Conservation (phyloP, 2,329 filamentous ascomycete species). For the Rutstroemia sp. region DNA sequence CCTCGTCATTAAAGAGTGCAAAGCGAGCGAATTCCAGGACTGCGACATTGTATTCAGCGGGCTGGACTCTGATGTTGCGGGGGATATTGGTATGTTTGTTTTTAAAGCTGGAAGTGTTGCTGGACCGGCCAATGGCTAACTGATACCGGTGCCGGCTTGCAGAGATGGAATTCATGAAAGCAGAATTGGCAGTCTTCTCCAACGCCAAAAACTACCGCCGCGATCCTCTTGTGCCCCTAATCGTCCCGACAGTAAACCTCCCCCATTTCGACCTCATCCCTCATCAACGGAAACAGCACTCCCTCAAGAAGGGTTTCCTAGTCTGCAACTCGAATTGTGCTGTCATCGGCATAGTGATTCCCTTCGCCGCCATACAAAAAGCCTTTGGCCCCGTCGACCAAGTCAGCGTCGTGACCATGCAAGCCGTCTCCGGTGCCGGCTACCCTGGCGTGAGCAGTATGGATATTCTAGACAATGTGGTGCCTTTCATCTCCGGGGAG, state of each 20-base stretch:
- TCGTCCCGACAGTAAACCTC: constrained; percentile 93
- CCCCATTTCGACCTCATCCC: constrained; percentile 79
- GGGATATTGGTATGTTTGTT: constrained; percentile 65
- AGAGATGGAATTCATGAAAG: constrained; percentile 88
- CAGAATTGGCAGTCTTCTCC: constrained; percentile 87
- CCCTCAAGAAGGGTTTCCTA: constrained; percentile 76
- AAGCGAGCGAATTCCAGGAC: constrained; percentile 71
- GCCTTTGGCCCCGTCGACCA: constrained; percentile 76
- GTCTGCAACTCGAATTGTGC: constrained; percentile 99
- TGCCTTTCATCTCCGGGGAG: constrained; percentile 87
- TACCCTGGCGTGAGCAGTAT: constrained; percentile 87
- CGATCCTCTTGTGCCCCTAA: constrained; percentile 82
- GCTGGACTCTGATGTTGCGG: constrained; percentile 85
- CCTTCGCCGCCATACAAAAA: constrained; percentile 82
- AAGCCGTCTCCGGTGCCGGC: constrained; percentile 88
- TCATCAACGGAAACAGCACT: constrained; percentile 71
- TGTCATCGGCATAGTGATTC: constrained; percentile 91
- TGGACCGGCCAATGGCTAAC: not conserved
- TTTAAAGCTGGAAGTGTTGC: not conserved
- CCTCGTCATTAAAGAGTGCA: constrained; percentile 80
- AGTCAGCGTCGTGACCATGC: constrained; percentile 81
- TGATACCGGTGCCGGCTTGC: not conserved
- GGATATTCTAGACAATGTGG: constrained; percentile 94
- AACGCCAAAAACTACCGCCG: constrained; percentile 97
- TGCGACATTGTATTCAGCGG: constrained; percentile 94